Conservation (phyloP, 768 basidiomycete species). For the Psilocybe cubensis region DNA sequence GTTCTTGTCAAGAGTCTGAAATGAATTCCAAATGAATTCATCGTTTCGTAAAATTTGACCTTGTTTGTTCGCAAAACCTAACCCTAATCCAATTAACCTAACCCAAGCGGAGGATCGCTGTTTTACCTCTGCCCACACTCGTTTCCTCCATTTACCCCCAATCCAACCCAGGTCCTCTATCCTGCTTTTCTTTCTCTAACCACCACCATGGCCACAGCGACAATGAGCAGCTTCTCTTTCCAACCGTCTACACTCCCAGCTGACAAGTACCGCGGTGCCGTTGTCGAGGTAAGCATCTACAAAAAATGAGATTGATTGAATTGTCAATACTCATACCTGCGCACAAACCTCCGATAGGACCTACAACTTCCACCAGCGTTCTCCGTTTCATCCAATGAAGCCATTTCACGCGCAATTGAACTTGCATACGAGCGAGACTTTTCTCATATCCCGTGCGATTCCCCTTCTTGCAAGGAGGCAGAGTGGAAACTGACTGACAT, state of each 20-base stretch:
- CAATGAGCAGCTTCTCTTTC: slow-evolving; percentile 17
- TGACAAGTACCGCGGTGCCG: slow-evolving; percentile 84
- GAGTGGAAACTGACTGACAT: not conserved
- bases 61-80: not conserved
- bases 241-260: slow-evolving; percentile 17
- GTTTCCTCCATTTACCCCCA: not conserved
- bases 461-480: not conserved
- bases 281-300: slow-evolving; percentile 74
- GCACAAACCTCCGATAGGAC: slow-evolving; percentile 47
- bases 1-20: no score
- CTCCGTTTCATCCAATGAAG: slow-evolving; percentile 71
- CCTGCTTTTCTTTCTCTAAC: slow-evolving; percentile 11
- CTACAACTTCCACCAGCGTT: slow-evolving; percentile 89
- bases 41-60: not conserved
- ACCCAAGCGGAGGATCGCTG: not conserved
- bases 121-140: not conserved
- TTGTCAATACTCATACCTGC: no score
- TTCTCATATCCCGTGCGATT: slow-evolving; percentile 82
- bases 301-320: no score
- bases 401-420: slow-evolving; percentile 77
- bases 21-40: no score
- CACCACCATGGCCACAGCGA: slow-evolving; percentile 21
- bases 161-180: not conserved
- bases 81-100: not conserved
- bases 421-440: slow-evolving; percentile 94